These are phyloP conservation scores for Amanita exitialis DNA, from an alignment of 768 basidiomycete species.

Conservation along the genomic window DNA sequence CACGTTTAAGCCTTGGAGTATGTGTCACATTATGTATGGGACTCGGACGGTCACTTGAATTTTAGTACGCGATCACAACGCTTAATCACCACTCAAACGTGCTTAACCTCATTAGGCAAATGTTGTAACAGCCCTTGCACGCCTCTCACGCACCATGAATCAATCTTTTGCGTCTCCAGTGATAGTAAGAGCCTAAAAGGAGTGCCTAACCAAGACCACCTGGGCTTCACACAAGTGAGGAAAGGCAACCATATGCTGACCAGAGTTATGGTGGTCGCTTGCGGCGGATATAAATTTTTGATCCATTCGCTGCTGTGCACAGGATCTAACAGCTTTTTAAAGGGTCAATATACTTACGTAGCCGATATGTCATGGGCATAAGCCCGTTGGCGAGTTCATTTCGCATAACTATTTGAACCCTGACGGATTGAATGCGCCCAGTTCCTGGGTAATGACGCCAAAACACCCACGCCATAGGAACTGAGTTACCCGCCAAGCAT, in stretches of 20 bases:
- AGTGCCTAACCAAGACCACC: too few species aligned
- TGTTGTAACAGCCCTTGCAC: neutral
- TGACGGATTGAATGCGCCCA: neutral
- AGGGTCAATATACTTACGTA: neutral
- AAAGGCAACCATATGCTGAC: neutral
- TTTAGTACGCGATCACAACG: neutral
- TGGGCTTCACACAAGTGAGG: neutral
- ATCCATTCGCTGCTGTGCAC: neutral
- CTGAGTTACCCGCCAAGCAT: neutral
- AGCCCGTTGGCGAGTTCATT: neutral
- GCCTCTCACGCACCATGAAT: neutral
- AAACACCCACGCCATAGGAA: neutral
- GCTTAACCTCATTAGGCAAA: neutral
- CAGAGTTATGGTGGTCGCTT: neutral
- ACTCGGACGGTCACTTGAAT: conserved; percentile 1
- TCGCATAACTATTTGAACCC: neutral
- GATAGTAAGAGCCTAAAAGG: too few species aligned
- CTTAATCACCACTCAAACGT: conserved; percentile 1
- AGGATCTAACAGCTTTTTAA: neutral
- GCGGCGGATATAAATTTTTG: neutral
- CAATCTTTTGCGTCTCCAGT: too few species aligned
- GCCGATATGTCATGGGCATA: neutral
- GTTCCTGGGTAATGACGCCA: neutral
- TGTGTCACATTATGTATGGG: neutral
- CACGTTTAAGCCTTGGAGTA: neutral